phyloP scores from a whole-genome alignment of 768 basidiomycete genomes.

The Suillus clintonianus region DNA sequence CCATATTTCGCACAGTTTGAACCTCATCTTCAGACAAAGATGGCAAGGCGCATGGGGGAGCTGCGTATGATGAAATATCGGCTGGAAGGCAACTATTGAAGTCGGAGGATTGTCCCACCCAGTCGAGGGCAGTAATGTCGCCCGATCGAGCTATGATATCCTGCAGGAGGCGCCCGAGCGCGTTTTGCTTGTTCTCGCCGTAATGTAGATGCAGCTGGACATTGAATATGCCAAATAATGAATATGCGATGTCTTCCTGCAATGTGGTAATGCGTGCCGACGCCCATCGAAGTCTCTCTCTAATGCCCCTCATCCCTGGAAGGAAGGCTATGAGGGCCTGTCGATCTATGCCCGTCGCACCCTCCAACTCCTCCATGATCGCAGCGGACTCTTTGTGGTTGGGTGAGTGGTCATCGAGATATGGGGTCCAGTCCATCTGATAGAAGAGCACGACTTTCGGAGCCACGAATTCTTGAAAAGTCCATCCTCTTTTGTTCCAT shows the following conservation, averaged over 20 bases:
- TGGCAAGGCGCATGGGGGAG: neutral
- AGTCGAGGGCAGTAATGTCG: slow-evolving; percentile 17
- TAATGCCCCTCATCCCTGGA: slow-evolving; percentile 9
- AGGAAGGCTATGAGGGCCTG: slow-evolving; percentile 4
- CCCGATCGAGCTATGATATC: slow-evolving; percentile 14
- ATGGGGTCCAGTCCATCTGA: slow-evolving; percentile 22
- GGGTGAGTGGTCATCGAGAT: slow-evolving; percentile 6
- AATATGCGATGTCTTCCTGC: slow-evolving; percentile 27
- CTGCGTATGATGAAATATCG: slow-evolving; percentile 5
- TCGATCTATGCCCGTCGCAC: slow-evolving; percentile 12
- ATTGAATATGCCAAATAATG: slow-evolving; percentile 23
- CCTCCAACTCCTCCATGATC: slow-evolving; percentile 17
- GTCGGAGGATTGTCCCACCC: slow-evolving; percentile 17
- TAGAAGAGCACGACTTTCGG: slow-evolving; percentile 23
- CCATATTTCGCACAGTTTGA: neutral
- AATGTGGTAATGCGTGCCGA: slow-evolving; percentile 18
- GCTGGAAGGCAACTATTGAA: slow-evolving; percentile 24
- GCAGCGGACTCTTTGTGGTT: slow-evolving; percentile 13
- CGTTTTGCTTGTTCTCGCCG: slow-evolving; percentile 17
- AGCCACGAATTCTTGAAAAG: slow-evolving; percentile 23
- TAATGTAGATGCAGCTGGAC: slow-evolving; percentile 18
- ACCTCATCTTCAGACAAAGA: neutral
- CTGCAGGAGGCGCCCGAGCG: slow-evolving; percentile 21
- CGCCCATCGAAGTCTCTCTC: slow-evolving; percentile 23
- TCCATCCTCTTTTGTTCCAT: slow-evolving; percentile 28